Conservation (phyloP, 2,329 filamentous ascomycete species). For the Parastagonospora nodorum region DNA sequence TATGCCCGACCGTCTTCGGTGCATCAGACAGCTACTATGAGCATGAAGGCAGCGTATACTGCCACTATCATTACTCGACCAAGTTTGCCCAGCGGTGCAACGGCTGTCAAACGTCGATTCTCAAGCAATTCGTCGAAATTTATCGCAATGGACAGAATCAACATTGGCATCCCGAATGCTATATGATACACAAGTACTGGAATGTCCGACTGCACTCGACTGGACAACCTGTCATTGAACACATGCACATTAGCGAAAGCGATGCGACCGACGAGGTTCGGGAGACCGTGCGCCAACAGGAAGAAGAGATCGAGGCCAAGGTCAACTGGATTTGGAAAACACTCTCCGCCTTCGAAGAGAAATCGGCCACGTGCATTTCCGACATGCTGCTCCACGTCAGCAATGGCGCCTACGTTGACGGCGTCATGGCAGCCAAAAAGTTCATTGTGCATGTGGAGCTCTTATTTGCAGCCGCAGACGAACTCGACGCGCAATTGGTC, state of each 20-base stretch:
- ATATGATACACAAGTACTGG: constrained; percentile 99
- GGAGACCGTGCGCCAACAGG: constrained; percentile 77
- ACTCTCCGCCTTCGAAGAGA: constrained; percentile 94
- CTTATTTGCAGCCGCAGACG: constrained; percentile 85
- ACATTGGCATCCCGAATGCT: constrained; percentile 99
- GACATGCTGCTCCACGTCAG: constrained; percentile 99
- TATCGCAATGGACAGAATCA: constrained; percentile 98
- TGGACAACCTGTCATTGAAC: constrained; percentile 46
- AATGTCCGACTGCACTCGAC: constrained; percentile 77
- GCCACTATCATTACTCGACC: constrained; percentile 98
- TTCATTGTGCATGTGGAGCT: constrained; percentile 97
- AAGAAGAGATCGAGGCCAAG: constrained; percentile 96
- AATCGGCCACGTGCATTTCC: constrained; percentile 95
- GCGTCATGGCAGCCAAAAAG: constrained; percentile 89
- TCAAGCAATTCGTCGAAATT: constrained; percentile 99
- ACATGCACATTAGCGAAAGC: constrained; percentile 47
- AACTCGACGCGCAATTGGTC: constrained; percentile 75
- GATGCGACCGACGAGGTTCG: constrained; percentile 71
- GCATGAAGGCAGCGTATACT: constrained; percentile 94
- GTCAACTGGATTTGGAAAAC: constrained; percentile 99
- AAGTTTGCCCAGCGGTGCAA: constrained; percentile 96
- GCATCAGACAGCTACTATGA: constrained; percentile 99
- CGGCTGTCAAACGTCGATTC: constrained; percentile 93
- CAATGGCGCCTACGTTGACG: constrained; percentile 95
- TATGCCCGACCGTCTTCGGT: constrained; percentile 96